phyloP scores from a whole-genome alignment of 2,329 filamentous ascomycete genomes.

The Pseudophaeomoniella oleicola region DNA sequence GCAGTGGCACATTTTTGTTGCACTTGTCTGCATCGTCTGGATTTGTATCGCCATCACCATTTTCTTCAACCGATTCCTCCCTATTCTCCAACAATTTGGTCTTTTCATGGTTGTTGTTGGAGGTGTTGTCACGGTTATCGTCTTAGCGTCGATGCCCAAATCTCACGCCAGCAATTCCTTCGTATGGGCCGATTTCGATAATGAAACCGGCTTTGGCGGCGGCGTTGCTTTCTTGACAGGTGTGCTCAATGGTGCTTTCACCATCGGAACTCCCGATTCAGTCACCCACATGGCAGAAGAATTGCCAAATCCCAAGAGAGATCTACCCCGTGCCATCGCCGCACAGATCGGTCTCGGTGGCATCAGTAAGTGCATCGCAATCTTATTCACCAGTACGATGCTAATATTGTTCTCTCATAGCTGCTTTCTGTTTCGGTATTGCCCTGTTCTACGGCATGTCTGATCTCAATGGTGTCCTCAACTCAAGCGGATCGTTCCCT shows the following conservation, averaged over 20 bases:
- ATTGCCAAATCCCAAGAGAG: conserved; percentile 22
- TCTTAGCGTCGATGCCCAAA: conserved; percentile 30
- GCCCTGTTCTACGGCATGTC: conserved; percentile 22
- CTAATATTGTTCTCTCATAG: conserved; percentile 1
- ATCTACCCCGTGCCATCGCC: conserved; percentile 20
- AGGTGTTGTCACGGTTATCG: conserved; percentile 30
- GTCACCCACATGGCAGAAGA: conserved; percentile 52
- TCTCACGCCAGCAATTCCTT: conserved; percentile 32
- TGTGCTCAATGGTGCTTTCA: conserved; percentile 56
- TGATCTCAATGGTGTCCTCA: conserved; percentile 20
- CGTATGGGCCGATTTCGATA: conserved; percentile 23
- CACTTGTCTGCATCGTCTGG: conserved; percentile 35
- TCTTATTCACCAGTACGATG: neutral
- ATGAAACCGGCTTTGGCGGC: conserved; percentile 31
- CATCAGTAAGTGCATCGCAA: conserved; percentile 3
- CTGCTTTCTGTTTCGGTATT: conserved; percentile 21
- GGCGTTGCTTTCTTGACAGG: conserved; percentile 38
- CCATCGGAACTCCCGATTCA: conserved; percentile 52
- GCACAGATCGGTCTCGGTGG: conserved; percentile 21
- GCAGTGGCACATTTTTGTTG: conserved; percentile 34
- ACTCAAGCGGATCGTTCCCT: conserved; percentile 18
- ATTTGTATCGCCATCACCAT: conserved; percentile 29
- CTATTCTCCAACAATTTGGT: conserved; percentile 32
- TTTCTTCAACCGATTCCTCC: conserved; percentile 30
- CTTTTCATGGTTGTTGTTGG: conserved; percentile 35